Base-by-base conservation (phyloP, 225 moss, liverwort and hornwort species). In the Polytrichum formosum region DNA sequence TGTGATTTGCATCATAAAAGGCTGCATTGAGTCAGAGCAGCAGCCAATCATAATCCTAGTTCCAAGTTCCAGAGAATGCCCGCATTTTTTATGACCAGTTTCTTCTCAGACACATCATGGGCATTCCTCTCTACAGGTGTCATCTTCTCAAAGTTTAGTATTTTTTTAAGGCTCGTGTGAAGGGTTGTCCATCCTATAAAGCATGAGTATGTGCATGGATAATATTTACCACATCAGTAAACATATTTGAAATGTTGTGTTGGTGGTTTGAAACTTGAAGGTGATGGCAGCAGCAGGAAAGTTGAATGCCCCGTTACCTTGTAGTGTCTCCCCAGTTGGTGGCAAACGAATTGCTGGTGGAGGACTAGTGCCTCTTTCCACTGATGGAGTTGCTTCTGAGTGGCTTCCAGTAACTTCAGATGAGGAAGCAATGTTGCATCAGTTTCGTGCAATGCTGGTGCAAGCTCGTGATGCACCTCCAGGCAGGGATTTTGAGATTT, bases 331-430 rank as follows among this genome's bases (percentile, higher is more conserved):
- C 73, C 92, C 90, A 77, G 83, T 98, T 75, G 97, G 94, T 65
- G 80, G 75, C 56, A 81, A 66, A 56, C 73, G 78, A 68, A 77
- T 78, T 26, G 72, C 54, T 75, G 56, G 69, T 20, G 79, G 84
- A 64, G 68, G 70, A 53, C 61, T 65, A 25, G 82, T 73, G 53
- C 70, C 88, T 67, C 76, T 77, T 31, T 87, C 91, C 62, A 68
- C 67, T 26, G 75, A 87, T 63, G 88, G 88, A 53, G 78, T 85
- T 26, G 73, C 85, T 23, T 88, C 83, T 73, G 98, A 98, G 80
- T 98, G 98, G 98, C 85, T 92, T 35, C 88, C 98, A 63, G 85
- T 89, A 21, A 77, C 86, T 72, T 83, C 92, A 64, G 98, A 98
- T 68, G 98, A 98, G 64, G 98, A 98, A 77, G 75, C 88, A 56